Conservation (phyloP, 1,284 basidiomycete species). For the Marasmius fiardii region DNA sequence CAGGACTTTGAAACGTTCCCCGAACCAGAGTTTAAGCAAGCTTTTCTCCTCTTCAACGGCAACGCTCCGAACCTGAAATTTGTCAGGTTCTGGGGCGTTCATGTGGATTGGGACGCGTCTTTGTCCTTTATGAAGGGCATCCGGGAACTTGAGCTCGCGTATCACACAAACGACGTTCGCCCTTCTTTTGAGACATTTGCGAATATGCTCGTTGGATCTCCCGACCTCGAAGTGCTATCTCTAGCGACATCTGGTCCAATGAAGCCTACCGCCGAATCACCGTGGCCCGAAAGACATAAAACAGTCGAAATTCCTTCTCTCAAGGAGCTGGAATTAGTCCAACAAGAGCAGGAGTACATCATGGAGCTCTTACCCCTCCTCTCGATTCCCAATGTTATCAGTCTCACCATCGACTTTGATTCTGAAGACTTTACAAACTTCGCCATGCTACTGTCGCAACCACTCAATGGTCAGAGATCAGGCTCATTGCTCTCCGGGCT, state of each 20-base stretch:
- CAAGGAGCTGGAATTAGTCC: constrained; percentile 43
- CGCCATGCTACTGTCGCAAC: constrained; percentile 34
- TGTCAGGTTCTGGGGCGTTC: constrained; percentile 58
- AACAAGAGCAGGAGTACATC: constrained; percentile 40
- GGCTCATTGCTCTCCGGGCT: constrained; percentile 40
- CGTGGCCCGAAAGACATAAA: constrained; percentile 23
- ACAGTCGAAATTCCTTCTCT: constrained; percentile 45
- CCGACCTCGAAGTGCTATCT: constrained; percentile 44
- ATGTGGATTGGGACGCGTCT: constrained; percentile 55
- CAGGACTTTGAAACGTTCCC: constrained; percentile 37
- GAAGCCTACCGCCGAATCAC: constrained; percentile 21
- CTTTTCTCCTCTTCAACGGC: constrained; percentile 49
- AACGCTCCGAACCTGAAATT: constrained; percentile 47
- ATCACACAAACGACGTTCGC: constrained; percentile 53
- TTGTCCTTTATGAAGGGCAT: constrained; percentile 38
- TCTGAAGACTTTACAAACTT: constrained; percentile 46
- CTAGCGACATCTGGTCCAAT: constrained; percentile 52
- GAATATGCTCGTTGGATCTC: constrained; percentile 43
- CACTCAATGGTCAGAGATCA: constrained; percentile 29
- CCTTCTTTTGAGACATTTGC: constrained; percentile 49
- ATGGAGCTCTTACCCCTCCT: constrained; percentile 45
- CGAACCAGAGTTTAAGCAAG: constrained; percentile 30
- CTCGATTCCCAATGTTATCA: constrained; percentile 42
- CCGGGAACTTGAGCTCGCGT: constrained; percentile 51
- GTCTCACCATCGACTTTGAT: constrained; percentile 51